These are phyloP conservation scores for Tolypocladium amazonense DNA, from an alignment of 2,329 filamentous ascomycete species.

Conservation along the genomic window DNA sequence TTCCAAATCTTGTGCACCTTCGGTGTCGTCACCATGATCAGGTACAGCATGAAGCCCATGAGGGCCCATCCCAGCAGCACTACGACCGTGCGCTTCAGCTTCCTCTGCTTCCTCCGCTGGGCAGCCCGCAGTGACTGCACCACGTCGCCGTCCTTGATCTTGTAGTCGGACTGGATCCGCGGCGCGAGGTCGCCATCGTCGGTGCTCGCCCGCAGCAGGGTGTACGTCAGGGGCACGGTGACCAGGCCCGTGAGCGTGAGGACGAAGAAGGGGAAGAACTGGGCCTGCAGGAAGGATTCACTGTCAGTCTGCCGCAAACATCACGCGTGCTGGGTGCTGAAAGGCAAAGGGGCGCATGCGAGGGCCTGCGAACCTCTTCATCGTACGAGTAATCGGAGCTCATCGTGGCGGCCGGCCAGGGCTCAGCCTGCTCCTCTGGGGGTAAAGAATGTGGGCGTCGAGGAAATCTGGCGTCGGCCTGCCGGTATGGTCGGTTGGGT, in stretches of 20 bases:
- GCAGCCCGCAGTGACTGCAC: slow-evolving; percentile 74
- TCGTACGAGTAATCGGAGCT: slow-evolving; percentile 97
- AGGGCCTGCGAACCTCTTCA: slow-evolving; percentile 54
- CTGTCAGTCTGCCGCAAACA: slow-evolving; percentile 1
- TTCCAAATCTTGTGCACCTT: slow-evolving; percentile 78
- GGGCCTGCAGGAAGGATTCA: slow-evolving; percentile 44
- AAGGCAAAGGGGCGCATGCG: background rate
- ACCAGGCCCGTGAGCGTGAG: slow-evolving; percentile 80
- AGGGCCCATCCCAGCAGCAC: slow-evolving; percentile 69
- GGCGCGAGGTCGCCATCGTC: slow-evolving; percentile 71
- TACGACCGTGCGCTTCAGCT: slow-evolving; percentile 71
- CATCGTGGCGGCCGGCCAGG: slow-evolving; percentile 46
- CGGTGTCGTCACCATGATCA: slow-evolving; percentile 70
- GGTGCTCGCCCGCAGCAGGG: slow-evolving; percentile 67
- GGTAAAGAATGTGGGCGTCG: background rate
- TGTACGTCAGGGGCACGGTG: slow-evolving; percentile 84
- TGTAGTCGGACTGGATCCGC: slow-evolving; percentile 72
- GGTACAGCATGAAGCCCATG: slow-evolving; percentile 85
- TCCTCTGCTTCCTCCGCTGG: slow-evolving; percentile 82
- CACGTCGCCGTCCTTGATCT: slow-evolving; percentile 71
- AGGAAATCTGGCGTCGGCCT: slow-evolving; percentile 1
- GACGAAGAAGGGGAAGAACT: slow-evolving; percentile 99
- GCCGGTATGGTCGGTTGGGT: background rate
- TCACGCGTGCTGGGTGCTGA: background rate
- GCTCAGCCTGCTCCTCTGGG: slow-evolving; percentile 20